Conservation (phyloP, 2,329 filamentous ascomycete species). For the Ophiostoma tasmaniense region DNA sequence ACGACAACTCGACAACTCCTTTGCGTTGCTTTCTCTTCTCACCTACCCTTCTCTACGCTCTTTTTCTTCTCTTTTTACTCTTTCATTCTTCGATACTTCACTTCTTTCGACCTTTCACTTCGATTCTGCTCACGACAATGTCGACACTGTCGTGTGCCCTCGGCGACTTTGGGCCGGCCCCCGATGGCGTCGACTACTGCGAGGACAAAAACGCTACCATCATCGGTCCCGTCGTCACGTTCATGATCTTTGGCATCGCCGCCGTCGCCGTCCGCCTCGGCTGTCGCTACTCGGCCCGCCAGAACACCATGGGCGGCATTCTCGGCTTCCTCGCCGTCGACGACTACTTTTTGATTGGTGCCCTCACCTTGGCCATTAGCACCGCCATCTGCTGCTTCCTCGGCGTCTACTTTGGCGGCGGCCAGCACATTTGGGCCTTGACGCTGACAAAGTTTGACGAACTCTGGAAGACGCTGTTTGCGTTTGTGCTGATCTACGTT, state of each 20-base stretch:
- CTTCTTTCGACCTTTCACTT: background rate
- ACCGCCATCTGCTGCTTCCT: background rate
- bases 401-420: background rate
- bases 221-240: background rate
- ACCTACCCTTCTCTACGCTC: background rate
- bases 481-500: background rate
- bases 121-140: background rate
- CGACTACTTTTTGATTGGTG: background rate
- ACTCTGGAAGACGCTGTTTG: background rate
- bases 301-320: background rate
- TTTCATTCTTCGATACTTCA: background rate
- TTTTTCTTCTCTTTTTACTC: background rate
- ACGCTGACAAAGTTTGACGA: background rate
- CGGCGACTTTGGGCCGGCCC: background rate
- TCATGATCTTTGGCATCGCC: background rate
- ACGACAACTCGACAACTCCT: background rate
- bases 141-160: background rate
- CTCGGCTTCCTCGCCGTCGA: background rate
- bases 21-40: background rate
- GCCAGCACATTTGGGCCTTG: background rate
- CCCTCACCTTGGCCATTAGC: background rate
- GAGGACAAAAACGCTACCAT: background rate
- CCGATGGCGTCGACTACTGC: background rate
- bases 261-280: background rate
- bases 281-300: constrained; percentile 1